Base-by-base conservation (phyloP, 345 rosid species). In the Eucalyptus curtisii region DNA sequence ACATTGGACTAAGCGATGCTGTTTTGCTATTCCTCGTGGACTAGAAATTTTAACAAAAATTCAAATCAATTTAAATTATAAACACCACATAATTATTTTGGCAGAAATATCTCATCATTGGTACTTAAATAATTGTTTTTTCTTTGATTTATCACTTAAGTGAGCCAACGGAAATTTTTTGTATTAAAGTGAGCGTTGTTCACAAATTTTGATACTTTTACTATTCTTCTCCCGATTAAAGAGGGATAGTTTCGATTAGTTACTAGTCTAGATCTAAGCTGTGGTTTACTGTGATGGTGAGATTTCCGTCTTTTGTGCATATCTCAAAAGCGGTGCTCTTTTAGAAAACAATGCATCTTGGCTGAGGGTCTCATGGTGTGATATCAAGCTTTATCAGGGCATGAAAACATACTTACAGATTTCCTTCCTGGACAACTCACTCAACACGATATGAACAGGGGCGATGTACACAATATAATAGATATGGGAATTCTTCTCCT, bases 111-210 rank as follows among this genome's bases (percentile, higher is more conserved):
- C 10, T 52, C 10, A 19, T 19, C 0, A 1, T 19, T 2, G 10
- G 4, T 52, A 52, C 55, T 19, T 52, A 52, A 52, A 52, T 52
- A 0, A 17, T 52, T 17, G 0, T 52, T 52, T 0, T 50, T 50
- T 50, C 55, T 50, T 50, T 7, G 0, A 52, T 19, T 52, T 52
- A 52, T 52, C 24, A 52, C 55, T 52, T 52, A 52, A 52, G 4
- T 52, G 22, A 52, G 24, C 53, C 8, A 50, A 7, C n/a, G 9
- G 2, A 52, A 52, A 7, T 17, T 52, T 17, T 52, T 19, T 52
- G 55, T 19, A 17, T 52, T 19, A 52, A 52, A 52, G 24, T 52
- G 2, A 52, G 57, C 2, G 0, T 0, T 0, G 0, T 52, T 19
- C 10, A 52, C 24, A 52, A 52, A 52, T 52, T 52, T 52, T 19